phyloP scores from a whole-genome alignment of 805 yeast genomes.

The Kuraishia cidri region DNA sequence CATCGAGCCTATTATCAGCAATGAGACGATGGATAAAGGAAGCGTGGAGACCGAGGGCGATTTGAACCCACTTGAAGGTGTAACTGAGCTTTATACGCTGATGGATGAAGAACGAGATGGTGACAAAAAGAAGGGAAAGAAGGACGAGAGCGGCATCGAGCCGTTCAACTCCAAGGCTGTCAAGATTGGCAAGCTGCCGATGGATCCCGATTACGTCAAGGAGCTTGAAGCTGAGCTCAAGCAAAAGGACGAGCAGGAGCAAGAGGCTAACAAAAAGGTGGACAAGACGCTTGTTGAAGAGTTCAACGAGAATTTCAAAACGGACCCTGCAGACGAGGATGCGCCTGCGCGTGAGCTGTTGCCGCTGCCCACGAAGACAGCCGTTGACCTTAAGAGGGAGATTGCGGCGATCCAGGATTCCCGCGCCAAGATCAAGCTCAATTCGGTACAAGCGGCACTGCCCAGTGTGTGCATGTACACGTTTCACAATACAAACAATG shows the following conservation, averaged over 20 bases:
- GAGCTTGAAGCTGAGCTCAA: conserved; percentile 82
- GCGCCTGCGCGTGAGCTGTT: conserved; percentile 68
- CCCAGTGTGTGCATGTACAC: conserved; percentile 98
- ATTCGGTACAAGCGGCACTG: conserved; percentile 64
- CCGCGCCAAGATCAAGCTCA: conserved; percentile 62
- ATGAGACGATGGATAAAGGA: conserved; percentile 17
- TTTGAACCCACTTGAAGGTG: conserved; percentile 43
- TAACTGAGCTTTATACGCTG: conserved; percentile 28
- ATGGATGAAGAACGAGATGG: conserved; percentile 11
- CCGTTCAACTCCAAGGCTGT: conserved; percentile 65
- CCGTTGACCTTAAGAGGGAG: conserved; percentile 72
- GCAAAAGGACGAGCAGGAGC: conserved; percentile 54
- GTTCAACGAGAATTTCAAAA: conserved; percentile 48
- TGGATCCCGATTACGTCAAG: conserved; percentile 74
- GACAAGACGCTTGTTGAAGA: conserved; percentile 50
- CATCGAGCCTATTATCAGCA: conserved; percentile 42
- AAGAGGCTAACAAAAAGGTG: conserved; percentile 9
- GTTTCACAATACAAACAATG: conserved; percentile 89
- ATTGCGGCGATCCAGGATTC: conserved; percentile 76
- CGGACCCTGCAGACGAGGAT: conserved; percentile 43
- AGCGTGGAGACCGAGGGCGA: conserved; percentile 32
- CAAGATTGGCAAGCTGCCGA: conserved; percentile 75
- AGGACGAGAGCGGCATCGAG: conserved; percentile 23
- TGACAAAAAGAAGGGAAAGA: conserved; percentile 9
- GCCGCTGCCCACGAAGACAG: conserved; percentile 82